A percentile compares a stretch with the other conserved stretches of the same genome.
phyloP scores from a whole-genome alignment of 2,329 filamentous ascomycete species.

The Alternaria burnsii region DNA sequence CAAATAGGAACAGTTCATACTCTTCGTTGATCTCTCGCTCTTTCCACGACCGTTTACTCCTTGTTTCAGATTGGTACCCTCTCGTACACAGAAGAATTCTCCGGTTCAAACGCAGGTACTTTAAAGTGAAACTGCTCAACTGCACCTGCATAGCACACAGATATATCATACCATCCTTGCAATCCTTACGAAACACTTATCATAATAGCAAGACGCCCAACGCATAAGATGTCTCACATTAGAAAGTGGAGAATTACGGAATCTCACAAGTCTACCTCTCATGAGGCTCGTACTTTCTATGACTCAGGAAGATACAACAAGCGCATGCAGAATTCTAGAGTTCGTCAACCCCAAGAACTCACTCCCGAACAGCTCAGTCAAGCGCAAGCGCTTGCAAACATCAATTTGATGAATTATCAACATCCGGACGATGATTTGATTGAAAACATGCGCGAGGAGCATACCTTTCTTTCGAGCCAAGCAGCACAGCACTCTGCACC shows the following conservation, averaged over 20 bases:
- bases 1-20: not conserved
- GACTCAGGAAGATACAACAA: not conserved
- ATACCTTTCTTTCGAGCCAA: not conserved
- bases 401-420: slow-evolving; percentile 7
- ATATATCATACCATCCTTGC: not conserved
- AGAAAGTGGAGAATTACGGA: not conserved
- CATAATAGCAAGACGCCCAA: not conserved
- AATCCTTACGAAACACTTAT: not conserved
- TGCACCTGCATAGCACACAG: not conserved
- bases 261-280: not conserved
- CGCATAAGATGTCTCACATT: not conserved
- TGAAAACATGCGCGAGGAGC: not conserved
- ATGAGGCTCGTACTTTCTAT: not conserved
- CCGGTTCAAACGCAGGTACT: not conserved
- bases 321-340: not conserved
- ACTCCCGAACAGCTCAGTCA: not conserved
- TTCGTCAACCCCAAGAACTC: not conserved
- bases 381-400: slow-evolving; percentile 7
- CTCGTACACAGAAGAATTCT: not conserved
- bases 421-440: not conserved
- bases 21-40: not conserved
- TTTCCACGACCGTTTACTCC: not conserved
- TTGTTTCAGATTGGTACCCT: not conserved
- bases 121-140: not conserved
- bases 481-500: not conserved